Evolutionary conservation across 2,329 filamentous ascomycete genomes (phyloP).

Genomic region (Fusarium sp.): DNA sequence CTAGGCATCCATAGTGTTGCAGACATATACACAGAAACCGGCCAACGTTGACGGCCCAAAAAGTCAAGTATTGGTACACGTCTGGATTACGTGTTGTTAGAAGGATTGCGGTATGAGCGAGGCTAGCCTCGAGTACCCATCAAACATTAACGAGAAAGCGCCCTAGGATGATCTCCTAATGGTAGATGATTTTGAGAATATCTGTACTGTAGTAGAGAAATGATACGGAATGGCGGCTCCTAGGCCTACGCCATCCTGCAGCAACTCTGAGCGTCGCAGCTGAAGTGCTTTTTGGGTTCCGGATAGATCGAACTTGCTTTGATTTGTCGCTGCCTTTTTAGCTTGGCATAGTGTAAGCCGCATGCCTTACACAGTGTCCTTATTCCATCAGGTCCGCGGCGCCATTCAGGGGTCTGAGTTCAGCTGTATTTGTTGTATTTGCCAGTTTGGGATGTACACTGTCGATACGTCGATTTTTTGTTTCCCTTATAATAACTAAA

Average conservation of each 20-base stretch:
- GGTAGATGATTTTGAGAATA: neutral
- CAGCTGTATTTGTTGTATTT: neutral
- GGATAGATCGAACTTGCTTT: neutral
- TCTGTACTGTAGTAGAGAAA: neutral
- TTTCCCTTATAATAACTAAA: neutral
- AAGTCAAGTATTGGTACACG: neutral
- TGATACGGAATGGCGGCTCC: neutral
- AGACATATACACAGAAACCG: neutral
- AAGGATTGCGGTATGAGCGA: neutral
- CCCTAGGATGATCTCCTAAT: neutral
- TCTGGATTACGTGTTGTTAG: neutral
- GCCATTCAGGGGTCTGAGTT: neutral
- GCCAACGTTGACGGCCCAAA: neutral
- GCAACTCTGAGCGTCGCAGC: neutral
- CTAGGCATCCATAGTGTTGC: neutral
- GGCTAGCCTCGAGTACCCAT: neutral
- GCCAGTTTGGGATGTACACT: neutral
- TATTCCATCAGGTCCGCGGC: neutral
- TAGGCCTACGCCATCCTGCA: neutral
- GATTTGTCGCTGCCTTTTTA: neutral
- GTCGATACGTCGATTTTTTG: neutral
- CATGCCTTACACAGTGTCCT: neutral
- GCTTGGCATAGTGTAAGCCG: neutral
- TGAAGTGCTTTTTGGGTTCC: neutral
- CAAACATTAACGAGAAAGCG: neutral